Evolutionary conservation across 2,329 filamentous ascomycete genomes (phyloP).

Genomic region (Apiospora phragmitis): DNA sequence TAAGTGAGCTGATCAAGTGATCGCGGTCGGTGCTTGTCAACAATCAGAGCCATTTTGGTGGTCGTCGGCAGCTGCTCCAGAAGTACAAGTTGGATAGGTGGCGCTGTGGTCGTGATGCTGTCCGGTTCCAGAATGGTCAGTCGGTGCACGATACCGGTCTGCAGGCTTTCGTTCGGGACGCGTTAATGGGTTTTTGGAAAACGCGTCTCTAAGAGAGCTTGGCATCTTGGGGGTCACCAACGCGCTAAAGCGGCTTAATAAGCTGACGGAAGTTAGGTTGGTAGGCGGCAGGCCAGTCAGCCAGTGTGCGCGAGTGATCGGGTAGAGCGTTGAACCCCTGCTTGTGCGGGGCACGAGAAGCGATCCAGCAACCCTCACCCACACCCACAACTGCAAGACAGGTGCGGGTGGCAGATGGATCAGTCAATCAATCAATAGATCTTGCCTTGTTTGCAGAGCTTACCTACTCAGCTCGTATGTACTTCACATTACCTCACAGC

Average conservation of each 20-base stretch:
- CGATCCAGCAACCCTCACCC: no score
- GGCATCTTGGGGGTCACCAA: no score
- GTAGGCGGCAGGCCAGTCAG: no score
- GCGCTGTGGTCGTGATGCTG: background rate
- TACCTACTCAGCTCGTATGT: background rate
- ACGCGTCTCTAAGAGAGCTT: background rate
- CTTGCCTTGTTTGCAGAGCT: background rate
- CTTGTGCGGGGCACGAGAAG: no score
- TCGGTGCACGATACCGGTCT: conserved; percentile 6
- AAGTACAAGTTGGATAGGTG: background rate
- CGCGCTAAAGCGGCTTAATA: no score
- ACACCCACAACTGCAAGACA: no score
- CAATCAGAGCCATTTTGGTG: conserved; percentile 63
- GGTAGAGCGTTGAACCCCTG: no score
- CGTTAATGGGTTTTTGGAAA: background rate
- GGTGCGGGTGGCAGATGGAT: no score
- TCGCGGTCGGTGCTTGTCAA: conserved; percentile 72
- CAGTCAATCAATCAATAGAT: background rate
- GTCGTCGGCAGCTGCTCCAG: conserved; percentile 2
- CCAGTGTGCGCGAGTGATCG: no score
- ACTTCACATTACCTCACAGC: background rate
- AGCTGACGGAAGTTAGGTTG: no score
- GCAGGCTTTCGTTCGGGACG: background rate
- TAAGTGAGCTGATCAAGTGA: conserved; percentile 81
- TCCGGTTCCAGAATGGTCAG: background rate